A percentile compares a stretch with the other conserved stretches of the same genome.
Evolutionary conservation across 495 filamentous ascomycete genomes (phyloP).

Genomic region (Daldinia grandis): DNA sequence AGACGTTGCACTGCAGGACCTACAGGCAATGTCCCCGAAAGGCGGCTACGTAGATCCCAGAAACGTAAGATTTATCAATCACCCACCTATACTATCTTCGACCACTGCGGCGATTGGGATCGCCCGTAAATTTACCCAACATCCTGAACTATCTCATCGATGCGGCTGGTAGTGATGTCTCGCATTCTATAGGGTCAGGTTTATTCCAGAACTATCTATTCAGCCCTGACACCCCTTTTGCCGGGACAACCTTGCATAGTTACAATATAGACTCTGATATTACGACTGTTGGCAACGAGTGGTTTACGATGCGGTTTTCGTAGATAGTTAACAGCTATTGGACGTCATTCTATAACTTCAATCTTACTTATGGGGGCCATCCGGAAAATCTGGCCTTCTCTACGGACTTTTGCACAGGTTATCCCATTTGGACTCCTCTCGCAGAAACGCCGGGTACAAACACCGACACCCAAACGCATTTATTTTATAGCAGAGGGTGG

Average conservation of each 20-base stretch:
- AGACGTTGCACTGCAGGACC: not conserved
- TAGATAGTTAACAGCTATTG: constrained; percentile 10
- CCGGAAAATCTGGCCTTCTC: not conserved
- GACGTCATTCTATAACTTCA: constrained; percentile 1
- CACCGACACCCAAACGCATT: not conserved
- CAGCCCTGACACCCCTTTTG: not conserved
- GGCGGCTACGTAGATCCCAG: constrained; percentile 3
- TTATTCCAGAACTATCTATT: constrained; percentile 2
- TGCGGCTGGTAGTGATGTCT: not conserved
- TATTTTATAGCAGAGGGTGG: not conserved
- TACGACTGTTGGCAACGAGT: constrained; percentile 1
- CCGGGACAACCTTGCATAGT: not conserved
- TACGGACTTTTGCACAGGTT: not conserved
- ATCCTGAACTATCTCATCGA: not conserved
- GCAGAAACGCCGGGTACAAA: not conserved
- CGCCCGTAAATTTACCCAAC: not conserved
- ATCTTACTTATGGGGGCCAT: constrained; percentile 1
- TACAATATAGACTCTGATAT: constrained; percentile 2
- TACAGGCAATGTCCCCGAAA: not conserved
- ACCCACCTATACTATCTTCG: not conserved
- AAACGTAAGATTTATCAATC: not conserved
- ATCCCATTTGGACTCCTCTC: not conserved
- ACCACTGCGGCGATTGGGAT: constrained; percentile 2
- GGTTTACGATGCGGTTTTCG: constrained; percentile 3
- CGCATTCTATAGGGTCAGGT: not conserved